These are phyloP conservation scores for Artemisia argyi DNA, from an alignment of 129 eudicot species.

Conservation along the genomic window DNA sequence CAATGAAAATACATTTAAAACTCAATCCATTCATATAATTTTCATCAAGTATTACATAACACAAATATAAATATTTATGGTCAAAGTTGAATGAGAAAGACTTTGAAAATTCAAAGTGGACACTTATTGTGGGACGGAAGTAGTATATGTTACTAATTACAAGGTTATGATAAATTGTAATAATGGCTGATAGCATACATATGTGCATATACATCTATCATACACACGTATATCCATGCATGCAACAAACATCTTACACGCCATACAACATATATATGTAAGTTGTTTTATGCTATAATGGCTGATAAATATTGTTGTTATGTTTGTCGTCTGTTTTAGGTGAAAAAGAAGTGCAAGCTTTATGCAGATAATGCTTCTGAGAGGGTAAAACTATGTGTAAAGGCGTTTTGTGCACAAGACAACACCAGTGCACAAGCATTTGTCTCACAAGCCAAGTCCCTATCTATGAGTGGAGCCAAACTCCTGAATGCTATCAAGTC, in stretches of 20 bases:
- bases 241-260: too few relatives aligned
- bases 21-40: too few relatives aligned
- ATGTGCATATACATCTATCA: too few relatives aligned
- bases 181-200: too few relatives aligned
- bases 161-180: too few relatives aligned
- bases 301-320: not conserved
- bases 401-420: slow-evolving; percentile 76
- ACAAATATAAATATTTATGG: too few relatives aligned
- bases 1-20: too few relatives aligned
- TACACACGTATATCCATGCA: not conserved
- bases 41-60: too few relatives aligned
- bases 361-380: slow-evolving; percentile 64
- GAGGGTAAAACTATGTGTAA: slow-evolving; percentile 60
- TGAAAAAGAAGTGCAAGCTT: slow-evolving; percentile 57
- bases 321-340: slow-evolving; percentile 40
- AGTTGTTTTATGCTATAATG: not conserved
- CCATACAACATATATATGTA: not conserved
- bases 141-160: too few relatives aligned
- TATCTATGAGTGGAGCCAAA: slow-evolving; percentile 49
- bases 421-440: slow-evolving; percentile 45
- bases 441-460: slow-evolving; percentile 63
- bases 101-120: too few relatives aligned
- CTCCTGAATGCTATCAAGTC: slow-evolving; percentile 61
- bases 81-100: too few relatives aligned
- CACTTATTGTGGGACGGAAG: too few relatives aligned